Evolutionary conservation across 2,329 filamentous ascomycete species (phyloP).

Genomic region (Thermochaetoides dissita): DNA sequence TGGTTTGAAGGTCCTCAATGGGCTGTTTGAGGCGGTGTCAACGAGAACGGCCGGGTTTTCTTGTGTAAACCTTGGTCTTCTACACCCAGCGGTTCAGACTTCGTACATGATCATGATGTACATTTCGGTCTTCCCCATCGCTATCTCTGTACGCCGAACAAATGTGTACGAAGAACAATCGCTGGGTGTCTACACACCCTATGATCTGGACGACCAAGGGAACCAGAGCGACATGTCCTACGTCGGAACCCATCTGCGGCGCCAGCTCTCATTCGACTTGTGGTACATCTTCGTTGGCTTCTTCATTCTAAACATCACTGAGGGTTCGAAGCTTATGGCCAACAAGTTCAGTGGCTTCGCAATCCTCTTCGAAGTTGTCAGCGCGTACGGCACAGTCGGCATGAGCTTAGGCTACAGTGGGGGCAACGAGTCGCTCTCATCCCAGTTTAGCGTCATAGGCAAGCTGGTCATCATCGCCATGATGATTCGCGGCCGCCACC

Average conservation of each 20-base stretch:
- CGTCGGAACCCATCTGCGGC: slow-evolving; percentile 78
- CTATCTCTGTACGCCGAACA: slow-evolving; percentile 83
- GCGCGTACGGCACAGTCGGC: slow-evolving; percentile 88
- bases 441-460: slow-evolving; percentile 62
- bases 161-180: slow-evolving; percentile 94
- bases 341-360: slow-evolving; percentile 53
- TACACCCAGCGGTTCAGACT: slow-evolving; percentile 86
- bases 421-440: slow-evolving; percentile 67
- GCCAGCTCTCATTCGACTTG: slow-evolving; percentile 89
- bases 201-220: slow-evolving; percentile 32
- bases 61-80: slow-evolving; percentile 58
- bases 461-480: slow-evolving; percentile 57
- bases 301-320: slow-evolving; percentile 83
- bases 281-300: slow-evolving; percentile 94
- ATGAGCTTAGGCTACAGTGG: slow-evolving; percentile 69
- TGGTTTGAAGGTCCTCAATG: slow-evolving; percentile 67
- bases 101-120: slow-evolving; percentile 99
- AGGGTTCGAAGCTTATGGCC: slow-evolving; percentile 54
- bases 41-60: slow-evolving; percentile 86
- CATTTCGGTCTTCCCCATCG: slow-evolving; percentile 91
- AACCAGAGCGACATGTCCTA: slow-evolving; percentile 59
- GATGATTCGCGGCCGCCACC: slow-evolving; percentile 56
- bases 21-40: slow-evolving; percentile 77
- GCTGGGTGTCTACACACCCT: slow-evolving; percentile 54
- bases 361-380: slow-evolving; percentile 73